Evolutionary conservation across 352 stramenopile species (phyloP), one percentile per base, ranked within the genome.

Genomic region (Phytophthora hybrid): DNA sequence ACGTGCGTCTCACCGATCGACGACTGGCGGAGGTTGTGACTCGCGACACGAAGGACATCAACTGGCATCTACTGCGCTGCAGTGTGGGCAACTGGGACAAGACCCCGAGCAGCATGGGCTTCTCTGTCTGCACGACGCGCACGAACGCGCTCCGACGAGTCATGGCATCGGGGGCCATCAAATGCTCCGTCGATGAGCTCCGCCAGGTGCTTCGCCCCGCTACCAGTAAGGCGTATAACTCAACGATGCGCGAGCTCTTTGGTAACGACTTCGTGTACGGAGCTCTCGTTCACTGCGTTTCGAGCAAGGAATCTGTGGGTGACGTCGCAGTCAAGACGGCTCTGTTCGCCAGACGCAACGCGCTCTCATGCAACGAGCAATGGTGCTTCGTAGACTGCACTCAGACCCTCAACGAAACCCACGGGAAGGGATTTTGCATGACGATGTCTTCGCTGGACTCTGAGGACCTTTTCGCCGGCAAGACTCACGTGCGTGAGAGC

Each of bases 201-300:
- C 70, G 55, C 5, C 63, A 79, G 18, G 49, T 82, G 19, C 49
- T 85, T 44, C 74, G 70, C 23, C 63, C 77, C 14, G 66, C 59
- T 5, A 31, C 63, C 31, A 73, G 62, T n/a, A 58, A 63, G 4
- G 32, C 59, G 5, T 85, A 82, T 53, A 49, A 65, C 4, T 46
- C 69, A 4, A 73, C 63, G n/a, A 85, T 85, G 79, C 29, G 46
- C 41, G 79, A 81, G 52, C 57, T 83, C 23, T 76, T 82, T 26
- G 63, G 76, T 23, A 26, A 71, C 1, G 60, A 70, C 5, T 85
- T 83, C 56, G 66, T 85, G 59, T 79, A 80, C 55, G 79, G 79
- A 19, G 63, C 73, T 6, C 57, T 85, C 39, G 66, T 80, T 41
- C 75, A 81, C 51, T 67, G 73, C 23, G 46, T 71, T 8, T 37